Evolutionary conservation across 2,329 filamentous ascomycete genomes (phyloP).

Genomic region (Hysterium pulicare): DNA sequence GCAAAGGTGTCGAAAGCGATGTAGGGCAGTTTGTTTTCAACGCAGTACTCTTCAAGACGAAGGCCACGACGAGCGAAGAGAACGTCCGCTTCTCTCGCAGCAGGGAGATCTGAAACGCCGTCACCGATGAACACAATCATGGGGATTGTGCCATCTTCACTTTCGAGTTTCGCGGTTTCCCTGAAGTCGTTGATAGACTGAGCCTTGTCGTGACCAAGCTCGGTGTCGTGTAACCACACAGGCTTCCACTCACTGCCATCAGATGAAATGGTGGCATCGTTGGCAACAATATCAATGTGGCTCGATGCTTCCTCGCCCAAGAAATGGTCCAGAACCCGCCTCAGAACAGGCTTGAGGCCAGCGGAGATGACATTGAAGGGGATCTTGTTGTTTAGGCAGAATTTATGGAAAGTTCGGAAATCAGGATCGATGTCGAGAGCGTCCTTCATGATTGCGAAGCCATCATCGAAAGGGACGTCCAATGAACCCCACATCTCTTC

Average conservation of each 20-base stretch:
- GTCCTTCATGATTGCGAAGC: slow-evolving; percentile 62
- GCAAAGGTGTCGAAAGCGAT: slow-evolving; percentile 64
- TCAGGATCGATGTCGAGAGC: slow-evolving; percentile 61
- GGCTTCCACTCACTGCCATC: slow-evolving; percentile 61
- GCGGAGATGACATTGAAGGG: slow-evolving; percentile 69
- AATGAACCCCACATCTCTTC: slow-evolving; percentile 70
- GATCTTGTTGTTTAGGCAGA: slow-evolving; percentile 60
- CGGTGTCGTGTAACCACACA: slow-evolving; percentile 63
- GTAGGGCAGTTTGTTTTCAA: slow-evolving; percentile 59
- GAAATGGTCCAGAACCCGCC: slow-evolving; percentile 61
- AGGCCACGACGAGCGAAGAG: slow-evolving; percentile 65
- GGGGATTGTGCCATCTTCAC: slow-evolving; percentile 60
- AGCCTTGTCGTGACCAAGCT: slow-evolving; percentile 66
- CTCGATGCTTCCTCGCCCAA: slow-evolving; percentile 58
- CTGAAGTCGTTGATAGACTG: slow-evolving; percentile 61
- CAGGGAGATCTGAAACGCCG: slow-evolving; percentile 64
- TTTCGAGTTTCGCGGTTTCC: slow-evolving; percentile 50
- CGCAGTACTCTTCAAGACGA: slow-evolving; percentile 63
- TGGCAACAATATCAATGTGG: slow-evolving; percentile 65
- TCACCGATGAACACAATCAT: slow-evolving; percentile 69
- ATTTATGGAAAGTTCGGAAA: slow-evolving; percentile 63
- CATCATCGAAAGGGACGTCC: slow-evolving; percentile 64
- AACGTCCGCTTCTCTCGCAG: slow-evolving; percentile 64
- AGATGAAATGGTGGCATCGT: slow-evolving; percentile 58
- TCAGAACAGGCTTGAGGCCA: slow-evolving; percentile 62